Percentiles rank a stretch among this genome's conserved stretches.
These are phyloP conservation scores for Tanacetum coccineum DNA, from an alignment of 129 eudicot species.

Conservation along the genomic window DNA sequence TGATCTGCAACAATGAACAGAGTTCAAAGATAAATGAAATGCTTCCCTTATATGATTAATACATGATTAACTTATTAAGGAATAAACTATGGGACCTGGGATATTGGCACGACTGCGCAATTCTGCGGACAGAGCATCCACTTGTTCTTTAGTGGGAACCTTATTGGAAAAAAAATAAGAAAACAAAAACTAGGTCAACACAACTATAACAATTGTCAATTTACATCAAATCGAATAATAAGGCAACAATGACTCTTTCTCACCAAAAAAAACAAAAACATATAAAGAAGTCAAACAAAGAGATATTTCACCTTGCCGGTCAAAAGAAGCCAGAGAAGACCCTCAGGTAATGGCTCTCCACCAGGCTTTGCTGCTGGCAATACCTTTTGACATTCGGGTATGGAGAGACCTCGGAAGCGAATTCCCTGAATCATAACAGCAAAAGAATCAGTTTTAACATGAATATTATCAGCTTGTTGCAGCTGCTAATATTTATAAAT, in stretches of 20 bases:
- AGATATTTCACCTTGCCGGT: conserved; percentile 77
- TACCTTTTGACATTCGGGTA: conserved; percentile 91
- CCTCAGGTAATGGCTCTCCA: conserved; percentile 99
- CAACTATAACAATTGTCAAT: no score
- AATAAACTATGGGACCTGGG: conserved; percentile 54
- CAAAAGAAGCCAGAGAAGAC: conserved; percentile 97
- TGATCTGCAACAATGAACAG: conserved; percentile 59
- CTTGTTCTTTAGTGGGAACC: conserved; percentile 98
- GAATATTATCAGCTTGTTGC: background rate
- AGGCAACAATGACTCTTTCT: no score
- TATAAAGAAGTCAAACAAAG: background rate
- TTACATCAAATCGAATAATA: no score
- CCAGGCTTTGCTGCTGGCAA: conserved; percentile 86
- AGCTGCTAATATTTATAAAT: conserved; percentile 1
- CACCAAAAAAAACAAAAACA: background rate
- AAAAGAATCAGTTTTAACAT: background rate
- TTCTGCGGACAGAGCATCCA: conserved; percentile 80
- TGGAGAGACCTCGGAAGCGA: conserved; percentile 85
- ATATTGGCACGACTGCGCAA: conserved; percentile 81
- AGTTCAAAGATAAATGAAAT: conserved; percentile 16
- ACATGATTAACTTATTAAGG: background rate
- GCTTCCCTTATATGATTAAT: background rate
- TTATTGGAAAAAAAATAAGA: background rate
- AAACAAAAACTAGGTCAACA: no score
- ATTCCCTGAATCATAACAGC: conserved; percentile 57